Conservation (phyloP, 2,329 filamentous ascomycete species). For the Apiospora aurea region DNA sequence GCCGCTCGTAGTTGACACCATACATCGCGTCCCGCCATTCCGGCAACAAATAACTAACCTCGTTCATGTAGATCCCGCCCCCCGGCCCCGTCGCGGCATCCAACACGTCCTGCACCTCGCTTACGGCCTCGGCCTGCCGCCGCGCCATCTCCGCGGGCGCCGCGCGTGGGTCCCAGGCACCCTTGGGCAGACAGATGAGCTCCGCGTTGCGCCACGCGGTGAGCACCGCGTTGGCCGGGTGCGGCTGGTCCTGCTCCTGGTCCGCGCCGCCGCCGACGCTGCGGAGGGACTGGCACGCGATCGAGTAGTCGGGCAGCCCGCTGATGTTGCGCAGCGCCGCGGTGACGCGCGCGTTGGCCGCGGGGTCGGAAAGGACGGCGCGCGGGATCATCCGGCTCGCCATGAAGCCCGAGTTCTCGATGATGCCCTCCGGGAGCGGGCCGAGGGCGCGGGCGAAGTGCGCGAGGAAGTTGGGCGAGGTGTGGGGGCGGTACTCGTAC, state of each 20-base stretch:
- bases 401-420: constrained; percentile 41
- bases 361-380: constrained; percentile 39
- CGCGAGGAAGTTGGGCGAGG: constrained; percentile 38
- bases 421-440: constrained; percentile 43
- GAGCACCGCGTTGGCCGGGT: constrained; percentile 40
- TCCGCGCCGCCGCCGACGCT: constrained; percentile 27
- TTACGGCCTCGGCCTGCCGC: background rate
- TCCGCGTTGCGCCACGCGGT: constrained; percentile 44
- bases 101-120: background rate
- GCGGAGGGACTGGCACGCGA: constrained; percentile 30
- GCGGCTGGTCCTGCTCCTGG: constrained; percentile 26
- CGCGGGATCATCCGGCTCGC: constrained; percentile 46
- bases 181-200: constrained; percentile 34
- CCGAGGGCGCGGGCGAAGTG: constrained; percentile 46
- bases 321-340: constrained; percentile 37
- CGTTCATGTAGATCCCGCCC: constrained; percentile 45
- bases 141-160: background rate
- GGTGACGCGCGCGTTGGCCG: constrained; percentile 39
- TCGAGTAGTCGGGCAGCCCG: background rate
- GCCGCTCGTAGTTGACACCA: constrained; percentile 41
- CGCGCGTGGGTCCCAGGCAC: background rate
- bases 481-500: constrained; percentile 36
- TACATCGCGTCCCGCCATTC: constrained; percentile 42
- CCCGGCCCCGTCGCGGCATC: constrained; percentile 22
- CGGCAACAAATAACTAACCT: constrained; percentile 46